These are phyloP conservation scores for Phaffomyces thermotolerans DNA, from an alignment of 805 yeast genomes.

Conservation along the genomic window DNA sequence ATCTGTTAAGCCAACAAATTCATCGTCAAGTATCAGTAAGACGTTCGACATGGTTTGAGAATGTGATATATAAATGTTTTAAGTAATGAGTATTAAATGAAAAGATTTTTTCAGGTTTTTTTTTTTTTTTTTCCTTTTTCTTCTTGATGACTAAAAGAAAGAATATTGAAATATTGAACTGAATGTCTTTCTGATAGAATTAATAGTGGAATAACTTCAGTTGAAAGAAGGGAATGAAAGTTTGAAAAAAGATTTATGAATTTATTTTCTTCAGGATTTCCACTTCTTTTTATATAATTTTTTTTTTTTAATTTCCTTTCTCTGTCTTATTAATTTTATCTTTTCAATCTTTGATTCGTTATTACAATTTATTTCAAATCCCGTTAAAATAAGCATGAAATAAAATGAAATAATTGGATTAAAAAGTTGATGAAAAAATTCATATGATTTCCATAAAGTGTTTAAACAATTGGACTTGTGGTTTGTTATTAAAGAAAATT, in stretches of 20 bases:
- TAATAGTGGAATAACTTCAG: too few species aligned
- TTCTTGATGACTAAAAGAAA: not conserved
- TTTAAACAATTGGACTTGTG: too few species aligned
- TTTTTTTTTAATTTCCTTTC: not conserved
- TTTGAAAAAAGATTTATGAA: too few species aligned
- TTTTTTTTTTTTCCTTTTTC: not conserved
- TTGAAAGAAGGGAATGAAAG: too few species aligned
- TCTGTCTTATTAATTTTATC: not conserved
- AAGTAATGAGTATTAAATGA: not conserved
- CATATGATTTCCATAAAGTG: too few species aligned
- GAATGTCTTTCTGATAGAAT: too few species aligned
- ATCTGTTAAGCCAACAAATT: slow-evolving; percentile 18
- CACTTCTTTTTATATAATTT: not conserved
- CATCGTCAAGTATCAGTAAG: slow-evolving; percentile 20
- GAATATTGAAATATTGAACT: too few species aligned
- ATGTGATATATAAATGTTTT: not conserved
- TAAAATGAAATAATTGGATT: not conserved
- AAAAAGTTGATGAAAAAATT: too few species aligned
- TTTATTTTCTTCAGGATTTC: not conserved
- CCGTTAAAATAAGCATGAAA: not conserved
- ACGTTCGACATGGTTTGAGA: slow-evolving; percentile 15
- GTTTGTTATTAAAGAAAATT: too few species aligned
- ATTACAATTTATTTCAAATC: not conserved
- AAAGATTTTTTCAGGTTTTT: slow-evolving; percentile 1
- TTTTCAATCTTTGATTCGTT: slow-evolving; percentile 3